Evolutionary conservation across 139 green algal genomes (phyloP).

Genomic region (Closterium sp.): DNA sequence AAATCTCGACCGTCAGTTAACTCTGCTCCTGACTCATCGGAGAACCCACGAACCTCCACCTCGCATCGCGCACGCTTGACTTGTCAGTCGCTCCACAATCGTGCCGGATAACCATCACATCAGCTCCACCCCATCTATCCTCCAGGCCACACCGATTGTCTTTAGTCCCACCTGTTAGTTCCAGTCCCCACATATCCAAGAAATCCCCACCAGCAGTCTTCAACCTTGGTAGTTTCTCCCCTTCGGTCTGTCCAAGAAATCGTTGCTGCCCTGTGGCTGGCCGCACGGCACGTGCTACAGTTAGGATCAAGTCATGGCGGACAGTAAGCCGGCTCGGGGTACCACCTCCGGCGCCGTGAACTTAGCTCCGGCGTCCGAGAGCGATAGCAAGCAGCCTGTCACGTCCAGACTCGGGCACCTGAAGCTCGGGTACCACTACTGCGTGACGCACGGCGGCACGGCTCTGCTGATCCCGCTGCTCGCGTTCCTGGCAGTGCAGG

Average conservation of each 20-base stretch:
- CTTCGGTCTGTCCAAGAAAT: neutral
- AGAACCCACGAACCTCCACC: neutral
- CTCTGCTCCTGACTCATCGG: too few species aligned
- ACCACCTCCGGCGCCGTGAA: neutral
- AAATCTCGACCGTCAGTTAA: neutral
- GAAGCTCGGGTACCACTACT: conserved; percentile 75
- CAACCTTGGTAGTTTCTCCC: neutral
- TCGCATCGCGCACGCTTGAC: neutral
- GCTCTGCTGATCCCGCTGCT: conserved; percentile 67
- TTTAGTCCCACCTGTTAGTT: neutral
- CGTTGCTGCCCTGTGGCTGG: neutral
- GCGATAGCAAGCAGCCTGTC: neutral
- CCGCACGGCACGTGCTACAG: neutral
- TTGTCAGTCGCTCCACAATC: neutral
- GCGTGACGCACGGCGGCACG: conserved; percentile 65
- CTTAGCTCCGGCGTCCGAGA: neutral
- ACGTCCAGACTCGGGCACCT: conserved; percentile 68
- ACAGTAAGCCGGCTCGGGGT: neutral
- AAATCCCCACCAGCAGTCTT: neutral
- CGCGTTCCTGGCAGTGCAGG: conserved; percentile 36
- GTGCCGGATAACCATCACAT: neutral
- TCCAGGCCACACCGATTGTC: neutral
- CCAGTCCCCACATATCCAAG: neutral
- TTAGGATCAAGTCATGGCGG: neutral
- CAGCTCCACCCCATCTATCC: neutral